Evolutionary conservation across 495 filamentous ascomycete species (phyloP).

Genomic region (Lophiostoma macrostomum): DNA sequence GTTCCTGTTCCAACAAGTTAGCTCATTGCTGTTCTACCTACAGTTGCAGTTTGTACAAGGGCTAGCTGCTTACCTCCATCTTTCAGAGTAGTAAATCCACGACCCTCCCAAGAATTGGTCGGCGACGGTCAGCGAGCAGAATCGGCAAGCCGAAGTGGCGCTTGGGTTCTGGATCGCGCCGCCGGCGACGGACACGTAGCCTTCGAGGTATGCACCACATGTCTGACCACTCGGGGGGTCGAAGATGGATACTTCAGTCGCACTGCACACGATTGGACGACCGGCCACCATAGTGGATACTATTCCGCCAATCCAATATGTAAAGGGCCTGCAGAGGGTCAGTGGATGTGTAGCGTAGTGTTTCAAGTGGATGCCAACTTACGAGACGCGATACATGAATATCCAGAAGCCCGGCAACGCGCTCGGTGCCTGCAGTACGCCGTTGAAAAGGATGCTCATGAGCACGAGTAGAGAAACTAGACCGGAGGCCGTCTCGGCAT

Average conservation of each 20-base stretch:
- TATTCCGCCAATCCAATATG: slow-evolving; percentile 66
- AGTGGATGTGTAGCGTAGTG: too few species aligned
- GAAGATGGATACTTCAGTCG: slow-evolving; percentile 59
- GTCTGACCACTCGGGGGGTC: slow-evolving; percentile 51
- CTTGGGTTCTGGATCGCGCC: slow-evolving; percentile 47
- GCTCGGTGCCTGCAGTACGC: slow-evolving; percentile 13
- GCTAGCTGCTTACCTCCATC: too few species aligned
- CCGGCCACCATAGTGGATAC: slow-evolving; percentile 60
- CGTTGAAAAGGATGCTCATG: slow-evolving; percentile 56
- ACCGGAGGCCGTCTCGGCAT: slow-evolving; percentile 64
- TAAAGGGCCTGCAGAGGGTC: too few species aligned
- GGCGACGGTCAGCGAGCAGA: slow-evolving; percentile 59
- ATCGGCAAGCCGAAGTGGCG: slow-evolving; percentile 54
- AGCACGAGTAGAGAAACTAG: slow-evolving; percentile 66
- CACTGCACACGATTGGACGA: slow-evolving; percentile 55
- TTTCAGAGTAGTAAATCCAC: slow-evolving; percentile 51
- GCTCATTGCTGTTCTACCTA: too few species aligned
- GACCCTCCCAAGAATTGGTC: slow-evolving; percentile 59
- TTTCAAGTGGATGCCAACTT: too few species aligned
- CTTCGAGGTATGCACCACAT: slow-evolving; percentile 57
- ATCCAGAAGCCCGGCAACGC: slow-evolving; percentile 73
- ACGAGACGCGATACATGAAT: slow-evolving; percentile 78
- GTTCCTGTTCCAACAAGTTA: too few species aligned
- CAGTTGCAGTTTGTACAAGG: too few species aligned
- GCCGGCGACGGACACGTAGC: slow-evolving; percentile 46